Evolutionary conservation across 108 stramenopile genomes (phyloP).

Genomic region (Pseudonitzschia multiseries): DNA sequence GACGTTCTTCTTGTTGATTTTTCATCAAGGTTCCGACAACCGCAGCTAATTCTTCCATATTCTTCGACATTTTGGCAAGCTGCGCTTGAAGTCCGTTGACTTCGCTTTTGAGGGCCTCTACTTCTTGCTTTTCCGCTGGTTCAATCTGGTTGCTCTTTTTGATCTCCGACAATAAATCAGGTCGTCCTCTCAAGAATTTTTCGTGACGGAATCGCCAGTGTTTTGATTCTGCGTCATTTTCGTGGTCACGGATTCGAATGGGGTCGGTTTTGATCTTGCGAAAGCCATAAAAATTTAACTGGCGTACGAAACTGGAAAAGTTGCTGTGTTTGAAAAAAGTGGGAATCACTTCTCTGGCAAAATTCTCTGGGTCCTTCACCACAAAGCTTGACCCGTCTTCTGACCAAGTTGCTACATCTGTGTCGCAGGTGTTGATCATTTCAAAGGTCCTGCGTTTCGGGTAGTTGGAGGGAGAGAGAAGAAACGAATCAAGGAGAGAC

Average conservation of each 20-base stretch:
- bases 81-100: constrained; percentile 44
- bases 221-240: constrained; percentile 53
- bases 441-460: constrained; percentile 59
- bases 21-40: no score
- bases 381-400: constrained; percentile 77
- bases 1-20: no score
- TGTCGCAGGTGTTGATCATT: constrained; percentile 75
- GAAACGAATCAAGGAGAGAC: no score
- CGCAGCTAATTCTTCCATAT: constrained; percentile 48
- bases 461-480: no score
- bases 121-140: constrained; percentile 70
- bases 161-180: constrained; percentile 75
- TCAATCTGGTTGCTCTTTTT: constrained; percentile 73
- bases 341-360: constrained; percentile 77
- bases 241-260: constrained; percentile 54
- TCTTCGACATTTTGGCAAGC: constrained; percentile 32
- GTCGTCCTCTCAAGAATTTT: constrained; percentile 70
- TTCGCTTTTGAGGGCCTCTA: constrained; percentile 70
- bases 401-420: constrained; percentile 64
- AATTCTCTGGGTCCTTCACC: constrained; percentile 72
- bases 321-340: constrained; percentile 95
- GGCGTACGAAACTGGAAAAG: constrained; percentile 89
- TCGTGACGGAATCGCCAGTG: constrained; percentile 85
- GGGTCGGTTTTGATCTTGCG: constrained; percentile 80
- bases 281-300: constrained; percentile 93